A percentile compares a stretch with the other conserved stretches of the same genome.
These are phyloP conservation scores for Trichoderma simmonsii DNA, from an alignment of 2,329 filamentous ascomycete species.

Conservation along the genomic window DNA sequence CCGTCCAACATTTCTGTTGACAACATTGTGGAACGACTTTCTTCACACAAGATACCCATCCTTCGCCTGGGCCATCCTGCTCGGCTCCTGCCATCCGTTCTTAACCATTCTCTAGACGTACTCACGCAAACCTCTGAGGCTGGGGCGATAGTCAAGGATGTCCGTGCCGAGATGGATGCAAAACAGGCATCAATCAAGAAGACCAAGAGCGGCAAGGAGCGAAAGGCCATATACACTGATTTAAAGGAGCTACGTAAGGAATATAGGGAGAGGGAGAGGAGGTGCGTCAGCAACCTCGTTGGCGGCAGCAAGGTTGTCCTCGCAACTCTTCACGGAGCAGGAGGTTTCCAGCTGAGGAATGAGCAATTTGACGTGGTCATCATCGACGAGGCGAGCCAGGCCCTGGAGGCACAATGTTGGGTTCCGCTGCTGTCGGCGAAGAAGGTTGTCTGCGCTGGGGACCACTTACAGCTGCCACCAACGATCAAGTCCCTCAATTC, in stretches of 20 bases:
- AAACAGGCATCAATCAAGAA: slow-evolving; percentile 89
- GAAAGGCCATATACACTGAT: slow-evolving; percentile 78
- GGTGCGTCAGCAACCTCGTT: slow-evolving; percentile 75
- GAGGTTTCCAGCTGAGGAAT: slow-evolving; percentile 74
- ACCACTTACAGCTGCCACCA: slow-evolving; percentile 90
- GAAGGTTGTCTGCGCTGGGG: slow-evolving; percentile 88
- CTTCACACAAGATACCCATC: slow-evolving; percentile 80
- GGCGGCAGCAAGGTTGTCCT: slow-evolving; percentile 80
- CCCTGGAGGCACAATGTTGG: slow-evolving; percentile 96
- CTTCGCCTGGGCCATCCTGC: slow-evolving; percentile 91
- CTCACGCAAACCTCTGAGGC: slow-evolving; percentile 88
- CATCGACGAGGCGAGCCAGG: slow-evolving; percentile 94
- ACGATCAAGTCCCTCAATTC: slow-evolving; percentile 80
- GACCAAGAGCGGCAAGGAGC: slow-evolving; percentile 75
- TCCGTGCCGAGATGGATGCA: slow-evolving; percentile 87
- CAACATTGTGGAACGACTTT: slow-evolving; percentile 92
- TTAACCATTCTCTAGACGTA: slow-evolving; percentile 87
- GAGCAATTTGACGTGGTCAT: slow-evolving; percentile 90
- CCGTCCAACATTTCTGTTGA: slow-evolving; percentile 97
- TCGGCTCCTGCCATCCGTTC: slow-evolving; percentile 78
- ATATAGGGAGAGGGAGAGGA: slow-evolving; percentile 78
- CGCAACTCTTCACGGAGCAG: slow-evolving; percentile 88
- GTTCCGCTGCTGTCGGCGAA: slow-evolving; percentile 76
- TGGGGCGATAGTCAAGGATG: slow-evolving; percentile 82
- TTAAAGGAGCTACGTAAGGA: slow-evolving; percentile 84